phyloP scores from a whole-genome alignment of 257 asterid genomes.

The Solanum sejunctum region DNA sequence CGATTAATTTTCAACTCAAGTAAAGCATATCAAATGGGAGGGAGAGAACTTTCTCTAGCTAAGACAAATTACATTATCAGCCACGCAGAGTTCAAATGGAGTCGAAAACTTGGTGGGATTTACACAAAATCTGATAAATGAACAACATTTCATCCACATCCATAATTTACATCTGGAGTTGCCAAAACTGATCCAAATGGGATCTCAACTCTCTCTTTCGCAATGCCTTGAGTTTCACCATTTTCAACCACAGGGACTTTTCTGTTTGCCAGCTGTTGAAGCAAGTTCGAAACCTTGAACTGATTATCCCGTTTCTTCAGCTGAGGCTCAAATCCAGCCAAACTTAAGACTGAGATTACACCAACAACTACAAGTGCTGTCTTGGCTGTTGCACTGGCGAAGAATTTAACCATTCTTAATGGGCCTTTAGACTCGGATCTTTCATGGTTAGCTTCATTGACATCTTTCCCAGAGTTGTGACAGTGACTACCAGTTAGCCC shows the following conservation, averaged over 20 bases:
- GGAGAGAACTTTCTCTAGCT: background rate
- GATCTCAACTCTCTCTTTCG: constrained; percentile 83
- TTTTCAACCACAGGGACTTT: constrained; percentile 53
- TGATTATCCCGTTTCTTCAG: constrained; percentile 42
- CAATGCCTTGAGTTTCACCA: constrained; percentile 70
- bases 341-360: constrained; percentile 43
- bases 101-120: constrained; percentile 4
- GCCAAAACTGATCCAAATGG: constrained; percentile 65
- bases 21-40: background rate
- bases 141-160: constrained; percentile 54
- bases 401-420: constrained; percentile 15
- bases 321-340: constrained; percentile 75
- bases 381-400: constrained; percentile 50
- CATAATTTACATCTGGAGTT: constrained; percentile 76
- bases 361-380: constrained; percentile 58
- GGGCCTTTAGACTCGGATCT: constrained; percentile 16
- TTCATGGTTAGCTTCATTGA: constrained; percentile 1
- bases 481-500: constrained; percentile 13
- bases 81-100: constrained; percentile 8
- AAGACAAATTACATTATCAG: constrained; percentile 17
- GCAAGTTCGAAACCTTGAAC: constrained; percentile 28
- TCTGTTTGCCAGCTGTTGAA: constrained; percentile 22
- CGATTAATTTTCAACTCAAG: background rate
- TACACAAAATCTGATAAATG: background rate
- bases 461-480: background rate